Evolutionary conservation across 1,284 basidiomycete genomes (phyloP).

Genomic region (Fomes fomentarius): DNA sequence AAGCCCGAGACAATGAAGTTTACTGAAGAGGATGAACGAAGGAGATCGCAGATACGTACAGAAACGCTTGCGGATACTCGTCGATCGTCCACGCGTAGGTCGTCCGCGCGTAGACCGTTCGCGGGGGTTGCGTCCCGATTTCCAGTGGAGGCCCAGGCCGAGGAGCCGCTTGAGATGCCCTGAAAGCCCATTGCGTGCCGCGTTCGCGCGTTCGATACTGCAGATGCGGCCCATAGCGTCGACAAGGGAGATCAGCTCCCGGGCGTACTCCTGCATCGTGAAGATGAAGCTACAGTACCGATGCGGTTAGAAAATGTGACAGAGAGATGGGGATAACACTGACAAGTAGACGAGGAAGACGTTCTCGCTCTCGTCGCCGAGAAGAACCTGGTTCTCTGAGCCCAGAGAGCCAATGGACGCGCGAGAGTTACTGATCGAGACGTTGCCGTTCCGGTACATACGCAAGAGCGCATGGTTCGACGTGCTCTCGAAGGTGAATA

Average conservation of each 20-base stretch:
- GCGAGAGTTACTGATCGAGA: conserved; percentile 36
- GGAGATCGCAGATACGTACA: conserved; percentile 24
- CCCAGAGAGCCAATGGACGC: conserved; percentile 37
- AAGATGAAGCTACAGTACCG: conserved; percentile 79
- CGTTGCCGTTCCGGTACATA: conserved; percentile 65
- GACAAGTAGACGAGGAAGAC: conserved; percentile 92
- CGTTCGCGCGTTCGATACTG: conserved; percentile 55
- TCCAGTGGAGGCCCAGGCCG: background rate
- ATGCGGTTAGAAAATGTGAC: background rate
- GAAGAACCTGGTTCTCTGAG: conserved; percentile 42
- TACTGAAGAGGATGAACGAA: background rate
- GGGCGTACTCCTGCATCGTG: conserved; percentile 89
- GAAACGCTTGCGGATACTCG: conserved; percentile 26
- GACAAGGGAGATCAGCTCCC: conserved; percentile 79
- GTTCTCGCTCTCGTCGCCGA: conserved; percentile 58
- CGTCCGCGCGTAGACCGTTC: conserved; percentile 1
- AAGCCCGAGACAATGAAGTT: no score
- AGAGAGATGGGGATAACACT: conserved; percentile 30
- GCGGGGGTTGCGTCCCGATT: background rate
- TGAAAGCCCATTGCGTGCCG: conserved; percentile 45
- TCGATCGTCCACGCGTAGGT: conserved; percentile 1
- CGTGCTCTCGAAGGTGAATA: conserved; percentile 78
- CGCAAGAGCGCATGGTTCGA: conserved; percentile 83
- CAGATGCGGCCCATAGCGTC: conserved; percentile 82
- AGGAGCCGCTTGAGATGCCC: conserved; percentile 32